Base-by-base conservation (phyloP, 495 filamentous ascomycete species). In the Penicillium robsamsonii region DNA sequence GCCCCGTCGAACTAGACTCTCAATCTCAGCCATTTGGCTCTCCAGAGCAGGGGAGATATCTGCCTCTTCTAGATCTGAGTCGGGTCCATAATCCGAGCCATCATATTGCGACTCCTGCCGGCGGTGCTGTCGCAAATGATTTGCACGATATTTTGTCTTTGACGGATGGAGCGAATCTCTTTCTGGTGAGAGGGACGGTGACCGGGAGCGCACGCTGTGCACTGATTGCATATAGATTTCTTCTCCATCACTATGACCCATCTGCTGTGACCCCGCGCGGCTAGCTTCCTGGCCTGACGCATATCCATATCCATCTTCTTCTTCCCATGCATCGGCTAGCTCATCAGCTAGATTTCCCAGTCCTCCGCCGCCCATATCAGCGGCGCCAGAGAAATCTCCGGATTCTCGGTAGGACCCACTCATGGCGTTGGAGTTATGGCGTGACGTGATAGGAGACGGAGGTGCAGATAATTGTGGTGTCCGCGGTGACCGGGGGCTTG, bases 281-380 rank as follows among this genome's bases (percentile, higher is more conserved):
- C 50, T 56, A n/a, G 63, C 69, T 45, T 77, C 73, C 58, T 78
- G 69, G 11, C 74, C 73, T 0, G 77, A 79, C 22, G 61, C 66
- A 55, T 74, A 69, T 46, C 68, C 74, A 52, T 79, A 73, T 25
- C 73, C 69, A 56, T 75, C 80, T 9, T 86, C 86, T 44, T 84
- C 79, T 53, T 83, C 86, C 75, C 79, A 80, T 17, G 76, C 80
- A 59, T 81, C 81, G 15, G 77, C 81, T 66, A 72, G 72, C 62
- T 94, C 90, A 60, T 96, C 91, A 12, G 92, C 91, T 17, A 97
- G 74, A 59, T 88, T 95, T 33, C 91, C 91, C 18, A 94, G 72
- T 1, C 89, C 89, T 31, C 61, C 64, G 0, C 84, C 85, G 20
- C 67, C 73, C 58, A 58, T 62, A 24, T 67, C 77, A 55, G 68